Conservation (phyloP, 2,329 filamentous ascomycete genomes). For the Aureobasidium sp. region DNA sequence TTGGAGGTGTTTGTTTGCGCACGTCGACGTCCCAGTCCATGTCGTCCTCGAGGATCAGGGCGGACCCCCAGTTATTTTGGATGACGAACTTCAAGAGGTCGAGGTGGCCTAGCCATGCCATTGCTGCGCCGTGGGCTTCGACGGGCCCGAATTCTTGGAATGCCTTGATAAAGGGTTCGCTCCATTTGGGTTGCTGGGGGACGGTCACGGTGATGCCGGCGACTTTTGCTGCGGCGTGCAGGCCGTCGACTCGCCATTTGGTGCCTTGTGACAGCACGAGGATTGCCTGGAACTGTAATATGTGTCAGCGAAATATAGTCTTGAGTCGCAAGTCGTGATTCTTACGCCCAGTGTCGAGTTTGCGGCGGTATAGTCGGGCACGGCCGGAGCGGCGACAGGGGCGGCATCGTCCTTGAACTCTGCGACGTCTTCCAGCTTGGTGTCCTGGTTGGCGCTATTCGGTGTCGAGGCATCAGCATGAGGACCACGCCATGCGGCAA, state of each 20-base stretch:
- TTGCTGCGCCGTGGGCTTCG: constrained; percentile 15
- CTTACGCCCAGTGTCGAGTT: constrained; percentile 12
- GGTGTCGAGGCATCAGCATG: neutral
- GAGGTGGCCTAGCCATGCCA: constrained; percentile 27
- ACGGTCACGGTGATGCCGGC: constrained; percentile 27
- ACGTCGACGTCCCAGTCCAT: constrained; percentile 31
- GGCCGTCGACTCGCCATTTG: constrained; percentile 30
- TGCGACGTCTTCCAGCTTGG: neutral
- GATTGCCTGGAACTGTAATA: constrained; percentile 17
- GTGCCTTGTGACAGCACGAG: constrained; percentile 26
- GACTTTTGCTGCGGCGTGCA: constrained; percentile 28
- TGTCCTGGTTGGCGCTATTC: neutral
- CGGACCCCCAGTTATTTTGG: constrained; percentile 19
- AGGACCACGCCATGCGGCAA: neutral
- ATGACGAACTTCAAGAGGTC: constrained; percentile 25
- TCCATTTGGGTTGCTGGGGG: constrained; percentile 26
- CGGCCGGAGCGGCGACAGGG: neutral
- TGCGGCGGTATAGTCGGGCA: constrained; percentile 6
- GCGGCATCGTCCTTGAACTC: neutral
- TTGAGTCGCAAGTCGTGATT: neutral
- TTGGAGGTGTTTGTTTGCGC: constrained; percentile 23
- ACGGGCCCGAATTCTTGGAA: constrained; percentile 21
- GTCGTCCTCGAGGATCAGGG: constrained; percentile 30
- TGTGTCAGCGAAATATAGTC: neutral
- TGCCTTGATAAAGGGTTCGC: constrained; percentile 22